A percentile compares a stretch with the other conserved stretches of the same genome.
phyloP scores from a whole-genome alignment of 805 yeast genomes.

The Saccharomycopsis lassenensis region DNA sequence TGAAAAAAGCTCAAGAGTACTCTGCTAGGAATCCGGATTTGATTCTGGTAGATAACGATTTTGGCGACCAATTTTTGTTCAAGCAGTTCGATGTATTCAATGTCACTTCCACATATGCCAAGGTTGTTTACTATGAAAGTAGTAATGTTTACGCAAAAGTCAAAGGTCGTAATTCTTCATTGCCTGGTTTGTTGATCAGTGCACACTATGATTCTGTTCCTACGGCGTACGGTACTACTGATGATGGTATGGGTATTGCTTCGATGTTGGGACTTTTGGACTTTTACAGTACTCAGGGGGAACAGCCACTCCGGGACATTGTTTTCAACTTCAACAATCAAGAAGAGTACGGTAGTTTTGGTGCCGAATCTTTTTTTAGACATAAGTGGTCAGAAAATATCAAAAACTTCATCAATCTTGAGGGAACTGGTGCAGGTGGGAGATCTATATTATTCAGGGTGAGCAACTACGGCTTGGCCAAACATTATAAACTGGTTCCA shows the following conservation, averaged over 20 bases:
- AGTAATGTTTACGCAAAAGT: slow-evolving; percentile 70
- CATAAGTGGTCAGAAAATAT: slow-evolving; percentile 65
- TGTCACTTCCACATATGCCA: slow-evolving; percentile 27
- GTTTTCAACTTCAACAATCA: slow-evolving; percentile 80
- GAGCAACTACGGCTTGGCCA: slow-evolving; percentile 64
- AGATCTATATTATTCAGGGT: slow-evolving; percentile 73
- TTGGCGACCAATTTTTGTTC: slow-evolving; percentile 34
- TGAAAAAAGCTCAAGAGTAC: slow-evolving; percentile 30
- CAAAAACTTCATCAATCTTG: slow-evolving; percentile 64
- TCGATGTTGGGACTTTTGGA: slow-evolving; percentile 63
- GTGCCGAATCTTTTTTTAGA: slow-evolving; percentile 61
- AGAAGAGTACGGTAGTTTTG: slow-evolving; percentile 81
- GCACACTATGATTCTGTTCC: slow-evolving; percentile 91
- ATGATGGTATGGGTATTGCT: slow-evolving; percentile 85
- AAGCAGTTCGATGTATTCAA: slow-evolving; percentile 41
- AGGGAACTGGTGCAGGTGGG: slow-evolving; percentile 91
- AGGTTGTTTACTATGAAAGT: slow-evolving; percentile 69
- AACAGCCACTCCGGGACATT: slow-evolving; percentile 59
- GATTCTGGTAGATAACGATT: slow-evolving; percentile 32
- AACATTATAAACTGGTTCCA: slow-evolving; percentile 37
- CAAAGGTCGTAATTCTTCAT: slow-evolving; percentile 45
- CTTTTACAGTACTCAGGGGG: slow-evolving; percentile 26
- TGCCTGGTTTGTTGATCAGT: slow-evolving; percentile 64
- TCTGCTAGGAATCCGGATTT: slow-evolving; percentile 24
- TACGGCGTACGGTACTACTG: slow-evolving; percentile 78